phyloP scores from a whole-genome alignment of 768 basidiomycete genomes.

The Suillus alpinus region DNA sequence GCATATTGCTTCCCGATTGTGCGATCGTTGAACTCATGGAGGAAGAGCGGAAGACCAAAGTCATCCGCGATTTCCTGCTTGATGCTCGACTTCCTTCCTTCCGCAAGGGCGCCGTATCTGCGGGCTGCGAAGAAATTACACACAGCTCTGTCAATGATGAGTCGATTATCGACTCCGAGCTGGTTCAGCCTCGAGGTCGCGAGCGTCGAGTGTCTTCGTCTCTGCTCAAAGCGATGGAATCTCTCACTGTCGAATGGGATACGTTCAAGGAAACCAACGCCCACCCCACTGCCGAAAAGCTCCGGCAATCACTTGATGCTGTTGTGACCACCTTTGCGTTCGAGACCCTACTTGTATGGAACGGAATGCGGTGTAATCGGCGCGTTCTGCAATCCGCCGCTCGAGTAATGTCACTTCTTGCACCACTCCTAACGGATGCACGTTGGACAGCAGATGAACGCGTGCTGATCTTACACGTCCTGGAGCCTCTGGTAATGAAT shows the following conservation, averaged over 20 bases:
- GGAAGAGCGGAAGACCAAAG: slow-evolving; percentile 52
- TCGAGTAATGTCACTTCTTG: slow-evolving; percentile 45
- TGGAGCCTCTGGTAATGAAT: slow-evolving; percentile 61
- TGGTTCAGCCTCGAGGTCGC: slow-evolving; percentile 48
- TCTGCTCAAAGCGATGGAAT: slow-evolving; percentile 60
- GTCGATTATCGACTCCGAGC: slow-evolving; percentile 24
- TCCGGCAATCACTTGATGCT: slow-evolving; percentile 68
- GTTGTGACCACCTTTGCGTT: slow-evolving; percentile 66
- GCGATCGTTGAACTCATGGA: slow-evolving; percentile 57
- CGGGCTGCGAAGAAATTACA: background rate
- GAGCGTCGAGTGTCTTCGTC: slow-evolving; percentile 64
- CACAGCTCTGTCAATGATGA: background rate
- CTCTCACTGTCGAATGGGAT: slow-evolving; percentile 49
- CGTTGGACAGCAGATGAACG: slow-evolving; percentile 63
- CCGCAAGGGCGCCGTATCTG: slow-evolving; percentile 8
- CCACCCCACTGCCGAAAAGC: slow-evolving; percentile 56
- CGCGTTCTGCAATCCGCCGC: slow-evolving; percentile 64
- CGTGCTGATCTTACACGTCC: slow-evolving; percentile 57
- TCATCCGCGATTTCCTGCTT: slow-evolving; percentile 72
- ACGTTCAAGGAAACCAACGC: slow-evolving; percentile 28
- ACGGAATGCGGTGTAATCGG: slow-evolving; percentile 59
- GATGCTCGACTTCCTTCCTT: slow-evolving; percentile 57
- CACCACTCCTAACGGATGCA: slow-evolving; percentile 36
- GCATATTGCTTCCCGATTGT: slow-evolving; percentile 67
- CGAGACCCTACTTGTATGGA: slow-evolving; percentile 61